Evolutionary conservation across 1,139 yeast species (phyloP), one percentile per base, ranked within the genome.

Genomic region (Blastobotrys buckinghamii): DNA sequence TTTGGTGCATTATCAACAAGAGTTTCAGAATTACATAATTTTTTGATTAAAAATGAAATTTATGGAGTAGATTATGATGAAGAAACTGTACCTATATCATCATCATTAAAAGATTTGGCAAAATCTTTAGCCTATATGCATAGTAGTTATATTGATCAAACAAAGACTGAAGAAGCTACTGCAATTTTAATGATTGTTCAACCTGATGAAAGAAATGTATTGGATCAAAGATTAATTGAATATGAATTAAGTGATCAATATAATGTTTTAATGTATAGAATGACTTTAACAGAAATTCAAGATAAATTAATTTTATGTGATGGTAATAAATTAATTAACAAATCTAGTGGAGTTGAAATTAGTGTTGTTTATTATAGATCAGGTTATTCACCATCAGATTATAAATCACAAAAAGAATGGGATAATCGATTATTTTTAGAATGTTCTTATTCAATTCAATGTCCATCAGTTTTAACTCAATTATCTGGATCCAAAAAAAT

Each of bases 401-500:
- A 83, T 65, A 74, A 76, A 9, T 57, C 73, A 15, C 75, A 77
- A 42, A 65, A 64, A 15, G 80, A 86, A 39, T 94, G 98, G 98
- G 76, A 76, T 15, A 82, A 87, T 9, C 77, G 98, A 60, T 72
- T 78, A 20, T 64, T 71, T 39, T 73, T 92, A 51, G 98, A 92
- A 64, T 74, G 78, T 24, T 76, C 92, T 7, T 68, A 72, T 47
- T 96, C 97, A 1, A 83, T 92, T 54, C 90, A 92, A 65, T 90
- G 96, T 54, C 98, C 98, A 2, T 82, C 95, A 2, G 70, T 92
- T 32, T 71, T 87, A 53, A 88, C 95, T 1, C 98, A 94, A 67
- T 73, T 92, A 50, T 80, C 96, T 29, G 98, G 98, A 0, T 81
- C 96, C 12, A 94, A 92, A 62, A 92, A 92, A 64, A 76, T 92